These are phyloP conservation scores for Fusarium nematophilum DNA, from an alignment of 2,329 filamentous ascomycete species.

Conservation along the genomic window DNA sequence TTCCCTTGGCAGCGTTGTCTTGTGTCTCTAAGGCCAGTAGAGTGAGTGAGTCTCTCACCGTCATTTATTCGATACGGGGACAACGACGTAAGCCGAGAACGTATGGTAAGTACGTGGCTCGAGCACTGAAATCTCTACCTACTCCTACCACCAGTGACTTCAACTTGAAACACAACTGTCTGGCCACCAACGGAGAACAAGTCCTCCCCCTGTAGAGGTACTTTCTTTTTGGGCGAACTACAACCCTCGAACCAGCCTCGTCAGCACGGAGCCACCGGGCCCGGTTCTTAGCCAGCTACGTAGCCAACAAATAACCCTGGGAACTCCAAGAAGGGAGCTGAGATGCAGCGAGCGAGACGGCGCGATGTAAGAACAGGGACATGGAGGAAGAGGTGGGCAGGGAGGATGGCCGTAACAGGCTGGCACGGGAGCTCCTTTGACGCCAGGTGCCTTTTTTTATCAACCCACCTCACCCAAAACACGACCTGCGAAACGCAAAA, in stretches of 20 bases:
- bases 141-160: no score
- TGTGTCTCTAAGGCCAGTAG: no score
- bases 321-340: no score
- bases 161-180: no score
- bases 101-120: conserved; percentile 16
- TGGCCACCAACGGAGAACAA: no score
- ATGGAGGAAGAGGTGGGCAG: not conserved
- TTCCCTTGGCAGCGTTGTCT: no score
- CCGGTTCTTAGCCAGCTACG: no score
- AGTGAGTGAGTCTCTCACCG: not conserved
- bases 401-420: conserved; percentile 12
- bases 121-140: no score
- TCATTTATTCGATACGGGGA: conserved; percentile 9
- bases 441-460: conserved; percentile 15
- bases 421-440: conserved; percentile 18
- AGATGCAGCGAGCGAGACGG: not conserved
- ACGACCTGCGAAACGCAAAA: conserved; percentile 27
- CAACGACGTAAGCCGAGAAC: conserved; percentile 21
- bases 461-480: conserved; percentile 30
- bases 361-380: not conserved
- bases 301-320: no score
- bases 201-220: no score
- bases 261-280: conserved; percentile 17
- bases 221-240: no score
- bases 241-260: conserved; percentile 2